Evolutionary conservation across 257 asterid species (phyloP).

Genomic region (Hygrophila difformis): DNA sequence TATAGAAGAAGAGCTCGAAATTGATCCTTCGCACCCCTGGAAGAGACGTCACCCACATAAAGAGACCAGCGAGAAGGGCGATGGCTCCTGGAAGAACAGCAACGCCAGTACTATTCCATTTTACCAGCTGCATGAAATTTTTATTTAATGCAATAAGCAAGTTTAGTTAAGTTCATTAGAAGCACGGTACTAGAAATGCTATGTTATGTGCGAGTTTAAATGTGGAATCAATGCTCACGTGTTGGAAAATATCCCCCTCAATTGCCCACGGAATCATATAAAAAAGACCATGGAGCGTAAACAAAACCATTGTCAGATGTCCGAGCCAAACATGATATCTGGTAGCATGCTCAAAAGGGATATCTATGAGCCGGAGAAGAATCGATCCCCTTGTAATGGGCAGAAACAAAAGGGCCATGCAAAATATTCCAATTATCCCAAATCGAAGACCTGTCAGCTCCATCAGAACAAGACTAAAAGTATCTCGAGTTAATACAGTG

Average conservation of each 20-base stretch:
- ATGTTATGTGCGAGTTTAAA: background rate
- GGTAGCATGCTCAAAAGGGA: conserved; percentile 87
- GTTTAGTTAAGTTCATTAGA: too few relatives aligned
- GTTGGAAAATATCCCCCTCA: conserved; percentile 31
- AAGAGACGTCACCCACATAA: conserved; percentile 79
- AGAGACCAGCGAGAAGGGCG: conserved; percentile 54
- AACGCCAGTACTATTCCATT: conserved; percentile 40
- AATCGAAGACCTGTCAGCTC: conserved; percentile 59
- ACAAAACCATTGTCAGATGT: conserved; percentile 72
- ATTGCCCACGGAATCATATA: conserved; percentile 49
- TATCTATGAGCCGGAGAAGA: conserved; percentile 64
- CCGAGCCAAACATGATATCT: conserved; percentile 93
- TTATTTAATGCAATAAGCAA: too few relatives aligned
- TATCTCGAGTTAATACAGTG: conserved; percentile 6
- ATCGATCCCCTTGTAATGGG: conserved; percentile 74
- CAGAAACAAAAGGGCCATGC: conserved; percentile 60
- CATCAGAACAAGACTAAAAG: conserved; percentile 41
- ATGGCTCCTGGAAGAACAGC: conserved; percentile 65
- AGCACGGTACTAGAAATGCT: too few relatives aligned
- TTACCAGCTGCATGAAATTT: conserved; percentile 30
- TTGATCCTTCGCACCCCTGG: conserved; percentile 56
- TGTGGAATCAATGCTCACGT: conserved; percentile 30
- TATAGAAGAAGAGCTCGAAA: conserved; percentile 69
- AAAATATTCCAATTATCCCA: conserved; percentile 59
- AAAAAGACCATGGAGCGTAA: conserved; percentile 73